These are phyloP conservation scores for Quercus suber DNA, from an alignment of 306 rosid species.

Conservation along the genomic window DNA sequence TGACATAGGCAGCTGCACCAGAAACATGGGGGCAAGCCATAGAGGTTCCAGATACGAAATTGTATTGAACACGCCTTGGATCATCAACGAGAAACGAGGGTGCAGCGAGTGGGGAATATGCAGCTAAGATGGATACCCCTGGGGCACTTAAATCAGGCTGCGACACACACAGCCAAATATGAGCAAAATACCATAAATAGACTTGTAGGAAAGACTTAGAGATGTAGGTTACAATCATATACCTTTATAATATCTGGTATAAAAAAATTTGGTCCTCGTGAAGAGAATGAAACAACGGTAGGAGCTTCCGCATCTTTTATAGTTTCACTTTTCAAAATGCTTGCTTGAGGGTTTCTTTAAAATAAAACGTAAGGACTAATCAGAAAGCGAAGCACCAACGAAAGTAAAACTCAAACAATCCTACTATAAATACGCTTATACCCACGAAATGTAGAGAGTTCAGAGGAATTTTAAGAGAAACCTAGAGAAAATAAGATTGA, in stretches of 20 bases:
- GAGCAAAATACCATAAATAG: too few relatives aligned
- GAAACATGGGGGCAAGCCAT: slow-evolving; percentile 35
- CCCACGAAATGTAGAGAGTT: too few relatives aligned
- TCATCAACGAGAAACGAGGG: background rate
- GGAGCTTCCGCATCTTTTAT: slow-evolving; percentile 10
- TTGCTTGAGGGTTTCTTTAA: background rate
- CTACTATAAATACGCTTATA: too few relatives aligned
- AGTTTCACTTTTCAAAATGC: slow-evolving; percentile 4
- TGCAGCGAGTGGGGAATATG: slow-evolving; percentile 13
- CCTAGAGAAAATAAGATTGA: too few relatives aligned
- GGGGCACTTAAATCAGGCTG: slow-evolving; percentile 37
- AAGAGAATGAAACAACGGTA: slow-evolving; percentile 12
- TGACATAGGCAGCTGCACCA: slow-evolving; percentile 31
- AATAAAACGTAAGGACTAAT: background rate
- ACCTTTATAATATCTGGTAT: slow-evolving; percentile 25
- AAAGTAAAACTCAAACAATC: too few relatives aligned
- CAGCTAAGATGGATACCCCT: slow-evolving; percentile 26
- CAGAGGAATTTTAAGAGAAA: too few relatives aligned
- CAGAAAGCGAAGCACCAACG: too few relatives aligned
- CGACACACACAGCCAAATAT: background rate
- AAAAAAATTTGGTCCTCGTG: slow-evolving; percentile 30
- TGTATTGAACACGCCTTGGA: slow-evolving; percentile 2
- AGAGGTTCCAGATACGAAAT: slow-evolving; percentile 28
- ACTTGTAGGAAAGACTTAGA: too few relatives aligned
- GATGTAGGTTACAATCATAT: background rate